phyloP scores from a whole-genome alignment of 306 rosid genomes.

The Canavalia ensiformis region DNA sequence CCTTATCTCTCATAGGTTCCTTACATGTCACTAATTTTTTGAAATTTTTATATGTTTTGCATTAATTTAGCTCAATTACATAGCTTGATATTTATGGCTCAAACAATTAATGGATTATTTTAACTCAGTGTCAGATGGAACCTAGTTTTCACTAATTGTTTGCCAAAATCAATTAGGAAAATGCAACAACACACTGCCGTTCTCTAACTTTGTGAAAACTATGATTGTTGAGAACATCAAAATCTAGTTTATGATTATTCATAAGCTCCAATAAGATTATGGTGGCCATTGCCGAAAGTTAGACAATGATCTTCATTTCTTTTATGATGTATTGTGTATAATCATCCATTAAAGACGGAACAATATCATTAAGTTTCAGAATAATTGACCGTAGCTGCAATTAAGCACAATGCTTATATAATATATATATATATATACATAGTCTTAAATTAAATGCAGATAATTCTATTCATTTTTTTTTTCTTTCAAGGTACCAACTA shows the following conservation, averaged over 20 bases:
- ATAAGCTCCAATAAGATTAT: slow-evolving; percentile 34
- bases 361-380: slow-evolving; percentile 25
- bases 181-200: background rate
- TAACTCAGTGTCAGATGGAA: background rate
- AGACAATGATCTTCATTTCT: background rate
- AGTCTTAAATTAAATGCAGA: background rate
- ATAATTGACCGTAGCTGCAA: background rate
- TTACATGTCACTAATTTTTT: background rate
- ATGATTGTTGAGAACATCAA: slow-evolving; percentile 21
- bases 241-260: slow-evolving; percentile 30
- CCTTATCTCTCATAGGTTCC: background rate
- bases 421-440: too few species aligned
- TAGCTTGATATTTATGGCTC: background rate
- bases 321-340: slow-evolving; percentile 15
- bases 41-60: background rate
- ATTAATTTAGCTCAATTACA: background rate
- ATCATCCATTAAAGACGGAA: slow-evolving; percentile 1
- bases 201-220: slow-evolving; percentile 26
- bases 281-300: slow-evolving; percentile 52
- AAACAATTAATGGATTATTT: background rate
- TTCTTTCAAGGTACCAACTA: background rate
- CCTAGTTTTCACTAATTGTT: slow-evolving; percentile 17
- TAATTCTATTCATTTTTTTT: background rate
- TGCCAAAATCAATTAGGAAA: background rate
- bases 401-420: background rate